These are phyloP conservation scores for Trametes sanguinea DNA, from an alignment of 768 basidiomycete species.

Conservation along the genomic window DNA sequence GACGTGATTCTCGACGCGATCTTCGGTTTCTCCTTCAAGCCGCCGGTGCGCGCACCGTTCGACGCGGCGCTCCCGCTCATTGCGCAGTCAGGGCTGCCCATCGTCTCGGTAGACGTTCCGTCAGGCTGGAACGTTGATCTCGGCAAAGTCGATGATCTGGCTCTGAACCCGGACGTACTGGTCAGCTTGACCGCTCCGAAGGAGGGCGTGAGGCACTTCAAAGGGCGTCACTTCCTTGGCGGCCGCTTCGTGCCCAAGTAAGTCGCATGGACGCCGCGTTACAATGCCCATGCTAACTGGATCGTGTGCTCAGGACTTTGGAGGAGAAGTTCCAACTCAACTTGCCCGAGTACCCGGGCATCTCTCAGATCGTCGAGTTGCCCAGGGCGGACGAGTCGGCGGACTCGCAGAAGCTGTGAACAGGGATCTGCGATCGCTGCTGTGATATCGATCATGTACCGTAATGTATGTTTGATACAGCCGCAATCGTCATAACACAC, in stretches of 20 bases:
- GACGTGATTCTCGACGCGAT: conserved; percentile 94
- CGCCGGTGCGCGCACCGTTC: conserved; percentile 89
- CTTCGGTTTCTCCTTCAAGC: conserved; percentile 97
- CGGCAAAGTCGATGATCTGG: conserved; percentile 59
- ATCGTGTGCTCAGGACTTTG: conserved; percentile 50
- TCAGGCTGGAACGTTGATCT: conserved; percentile 94
- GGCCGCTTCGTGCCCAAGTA: conserved; percentile 92
- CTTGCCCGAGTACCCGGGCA: conserved; percentile 78
- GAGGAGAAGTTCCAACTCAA: conserved; percentile 77
- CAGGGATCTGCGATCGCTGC: neutral
- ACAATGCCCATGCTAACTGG: neutral
- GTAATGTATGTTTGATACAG: neutral
- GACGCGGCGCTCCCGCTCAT: conserved; percentile 71
- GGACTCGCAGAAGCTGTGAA: conserved; percentile 11
- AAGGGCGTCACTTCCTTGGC: conserved; percentile 87
- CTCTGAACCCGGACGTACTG: conserved; percentile 74
- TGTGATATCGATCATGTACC: neutral
- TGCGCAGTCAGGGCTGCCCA: conserved; percentile 65
- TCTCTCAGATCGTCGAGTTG: conserved; percentile 85
- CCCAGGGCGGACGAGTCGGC: conserved; percentile 15
- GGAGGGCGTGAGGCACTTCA: conserved; percentile 75
- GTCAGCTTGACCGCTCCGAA: conserved; percentile 96
- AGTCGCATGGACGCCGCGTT: conserved; percentile 31
- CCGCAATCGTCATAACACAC: too few relatives aligned
- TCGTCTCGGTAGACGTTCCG: conserved; percentile 95